phyloP scores from a whole-genome alignment of 768 basidiomycete species.

The Fomitopsis pulvina region DNA sequence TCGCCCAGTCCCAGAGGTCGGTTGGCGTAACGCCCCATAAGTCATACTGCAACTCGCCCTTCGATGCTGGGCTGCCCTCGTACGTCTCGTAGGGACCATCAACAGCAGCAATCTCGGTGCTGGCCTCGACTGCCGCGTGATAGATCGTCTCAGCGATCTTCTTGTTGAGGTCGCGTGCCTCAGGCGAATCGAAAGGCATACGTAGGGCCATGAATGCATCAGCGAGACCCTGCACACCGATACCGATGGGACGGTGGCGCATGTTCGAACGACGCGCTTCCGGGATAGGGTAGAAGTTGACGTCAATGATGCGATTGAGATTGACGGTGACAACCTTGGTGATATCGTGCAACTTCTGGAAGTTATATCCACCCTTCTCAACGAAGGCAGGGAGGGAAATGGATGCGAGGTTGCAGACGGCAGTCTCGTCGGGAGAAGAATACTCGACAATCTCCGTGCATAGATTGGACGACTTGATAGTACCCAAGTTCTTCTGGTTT shows the following conservation, averaged over 20 bases:
- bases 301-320: constrained; percentile 89
- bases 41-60: constrained; percentile 89
- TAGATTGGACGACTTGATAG: constrained; percentile 98
- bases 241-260: constrained; percentile 95
- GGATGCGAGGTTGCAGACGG: constrained; percentile 98
- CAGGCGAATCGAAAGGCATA: constrained; percentile 89
- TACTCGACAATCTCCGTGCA: constrained; percentile 99
- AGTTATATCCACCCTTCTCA: constrained; percentile 78
- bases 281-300: constrained; percentile 92
- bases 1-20: constrained; percentile 90
- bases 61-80: constrained; percentile 83
- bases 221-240: constrained; percentile 97
- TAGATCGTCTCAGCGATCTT: constrained; percentile 99
- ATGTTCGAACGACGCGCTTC: constrained; percentile 92
- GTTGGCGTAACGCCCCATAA: constrained; percentile 88
- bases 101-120: constrained; percentile 73
- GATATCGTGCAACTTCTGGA: constrained; percentile 91
- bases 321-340: constrained; percentile 90
- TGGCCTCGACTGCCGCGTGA: constrained; percentile 88
- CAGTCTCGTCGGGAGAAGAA: constrained; percentile 93
- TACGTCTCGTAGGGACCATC: constrained; percentile 87
- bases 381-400: constrained; percentile 93
- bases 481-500: constrained; percentile 97
- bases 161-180: constrained; percentile 82
- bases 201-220: constrained; percentile 97